Evolutionary conservation across 169 alveolate genomes (phyloP).

Genomic region (Eimeria acervulina): DNA sequence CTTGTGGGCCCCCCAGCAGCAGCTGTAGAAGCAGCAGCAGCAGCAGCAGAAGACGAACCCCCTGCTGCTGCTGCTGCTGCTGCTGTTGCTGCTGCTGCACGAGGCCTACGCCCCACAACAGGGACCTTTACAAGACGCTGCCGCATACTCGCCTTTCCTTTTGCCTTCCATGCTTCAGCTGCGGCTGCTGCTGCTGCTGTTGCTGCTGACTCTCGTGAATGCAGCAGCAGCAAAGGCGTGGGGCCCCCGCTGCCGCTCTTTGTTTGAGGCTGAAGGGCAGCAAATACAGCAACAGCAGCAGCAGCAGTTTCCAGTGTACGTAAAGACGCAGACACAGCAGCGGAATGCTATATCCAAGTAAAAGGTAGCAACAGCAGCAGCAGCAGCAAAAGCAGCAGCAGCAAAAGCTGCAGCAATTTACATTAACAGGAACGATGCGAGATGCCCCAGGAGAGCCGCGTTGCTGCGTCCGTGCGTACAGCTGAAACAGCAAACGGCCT

Average conservation of each 20-base stretch:
- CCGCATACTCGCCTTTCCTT: neutral
- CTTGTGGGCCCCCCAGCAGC: neutral
- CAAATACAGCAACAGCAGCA: neutral
- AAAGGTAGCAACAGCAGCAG: neutral
- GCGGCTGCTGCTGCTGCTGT: too few species aligned
- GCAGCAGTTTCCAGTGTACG: neutral
- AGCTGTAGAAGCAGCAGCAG: neutral
- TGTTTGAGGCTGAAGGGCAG: neutral
- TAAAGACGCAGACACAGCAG: neutral
- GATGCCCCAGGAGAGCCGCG: neutral
- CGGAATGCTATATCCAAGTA: neutral
- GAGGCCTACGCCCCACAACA: conserved; percentile 16
- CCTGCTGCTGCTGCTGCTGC: neutral
- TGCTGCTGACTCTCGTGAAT: neutral
- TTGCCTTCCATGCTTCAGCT: neutral
- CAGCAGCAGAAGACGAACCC: too few species aligned
- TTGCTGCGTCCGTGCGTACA: conserved; percentile 14
- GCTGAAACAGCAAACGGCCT: conserved; percentile 38
- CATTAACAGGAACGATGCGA: neutral
- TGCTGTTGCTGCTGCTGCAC: conserved; percentile 16
- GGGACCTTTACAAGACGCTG: conserved; percentile 21
- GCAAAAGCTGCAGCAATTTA: neutral
- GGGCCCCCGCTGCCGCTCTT: neutral
- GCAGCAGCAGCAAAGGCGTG: conserved; percentile 34
- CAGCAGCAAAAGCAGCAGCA: neutral